Conservation (phyloP, 805 yeast species). For the Hanseniaspora hatyaiensis region DNA sequence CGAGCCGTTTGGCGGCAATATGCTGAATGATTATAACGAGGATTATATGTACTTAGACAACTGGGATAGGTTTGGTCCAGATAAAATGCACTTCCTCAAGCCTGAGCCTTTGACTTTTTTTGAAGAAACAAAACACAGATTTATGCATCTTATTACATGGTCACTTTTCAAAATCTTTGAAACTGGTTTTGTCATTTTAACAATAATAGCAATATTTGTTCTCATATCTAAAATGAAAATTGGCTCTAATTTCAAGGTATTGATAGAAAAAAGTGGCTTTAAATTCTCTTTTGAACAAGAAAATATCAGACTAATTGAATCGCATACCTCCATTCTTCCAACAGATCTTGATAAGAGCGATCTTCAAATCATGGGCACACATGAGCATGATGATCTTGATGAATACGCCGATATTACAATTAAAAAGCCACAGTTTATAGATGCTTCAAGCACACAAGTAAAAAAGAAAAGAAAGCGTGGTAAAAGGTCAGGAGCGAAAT, state of each 20-base stretch:
- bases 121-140: not conserved
- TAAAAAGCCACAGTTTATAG: slow-evolving; percentile 4
- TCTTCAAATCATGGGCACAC: not conserved
- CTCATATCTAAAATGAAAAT: slow-evolving; percentile 26
- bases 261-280: slow-evolving; percentile 29
- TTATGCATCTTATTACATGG: not conserved
- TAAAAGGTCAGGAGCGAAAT: slow-evolving; percentile 17
- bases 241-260: slow-evolving; percentile 27
- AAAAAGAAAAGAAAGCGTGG: slow-evolving; percentile 15
- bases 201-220: slow-evolving; percentile 26
- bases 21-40: not conserved
- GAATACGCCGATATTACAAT: slow-evolving; percentile 4
- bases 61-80: slow-evolving; percentile 17
- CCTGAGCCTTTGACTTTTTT: not conserved
- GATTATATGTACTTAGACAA: slow-evolving; percentile 16
- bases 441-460: not conserved
- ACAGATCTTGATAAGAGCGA: slow-evolving; percentile 1
- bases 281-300: slow-evolving; percentile 20
- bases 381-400: slow-evolving; percentile 15
- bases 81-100: not conserved
- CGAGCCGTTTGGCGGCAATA: no score
- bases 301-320: slow-evolving; percentile 18
- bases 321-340: slow-evolving; percentile 12
- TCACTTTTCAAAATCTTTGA: slow-evolving; percentile 32
- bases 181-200: slow-evolving; percentile 31